phyloP scores from a whole-genome alignment of 148 eudicot genomes.

The Pharnaceum exiguum region DNA sequence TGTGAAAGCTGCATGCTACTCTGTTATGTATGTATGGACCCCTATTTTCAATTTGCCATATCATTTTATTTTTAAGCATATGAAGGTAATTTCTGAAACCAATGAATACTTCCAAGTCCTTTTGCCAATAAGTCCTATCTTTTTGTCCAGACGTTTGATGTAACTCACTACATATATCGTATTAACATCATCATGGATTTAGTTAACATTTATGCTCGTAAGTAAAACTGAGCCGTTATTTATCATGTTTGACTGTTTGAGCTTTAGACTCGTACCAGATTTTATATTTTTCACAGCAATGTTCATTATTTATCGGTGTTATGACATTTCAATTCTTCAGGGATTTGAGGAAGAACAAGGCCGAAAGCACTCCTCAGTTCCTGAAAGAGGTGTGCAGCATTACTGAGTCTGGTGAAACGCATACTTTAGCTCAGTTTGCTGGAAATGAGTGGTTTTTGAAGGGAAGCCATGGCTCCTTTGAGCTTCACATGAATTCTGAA shows the following conservation, averaged over 20 bases:
- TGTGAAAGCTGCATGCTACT: no score
- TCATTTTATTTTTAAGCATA: background rate
- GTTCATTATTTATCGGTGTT: background rate
- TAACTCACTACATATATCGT: no score
- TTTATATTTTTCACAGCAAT: no score
- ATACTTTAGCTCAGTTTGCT: slow-evolving; percentile 49
- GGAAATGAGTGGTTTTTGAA: slow-evolving; percentile 57
- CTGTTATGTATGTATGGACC: background rate
- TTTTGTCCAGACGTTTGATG: no score
- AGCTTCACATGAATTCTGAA: slow-evolving; percentile 28
- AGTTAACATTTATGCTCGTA: no score
- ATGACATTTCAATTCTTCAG: slow-evolving; percentile 28
- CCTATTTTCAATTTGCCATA: background rate
- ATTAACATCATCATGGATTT: no score
- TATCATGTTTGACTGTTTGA: no score
- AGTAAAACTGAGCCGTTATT: no score
- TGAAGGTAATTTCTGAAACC: background rate
- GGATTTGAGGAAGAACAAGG: slow-evolving; percentile 33
- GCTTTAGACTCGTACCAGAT: no score
- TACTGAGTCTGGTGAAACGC: slow-evolving; percentile 49
- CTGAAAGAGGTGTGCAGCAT: slow-evolving; percentile 52
- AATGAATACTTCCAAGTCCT: no score
- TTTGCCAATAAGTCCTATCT: no score
- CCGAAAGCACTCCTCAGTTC: slow-evolving; percentile 17
- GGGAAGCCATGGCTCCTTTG: slow-evolving; percentile 51